Conservation (phyloP, 768 basidiomycete species). For the Termitomyces sp. region DNA sequence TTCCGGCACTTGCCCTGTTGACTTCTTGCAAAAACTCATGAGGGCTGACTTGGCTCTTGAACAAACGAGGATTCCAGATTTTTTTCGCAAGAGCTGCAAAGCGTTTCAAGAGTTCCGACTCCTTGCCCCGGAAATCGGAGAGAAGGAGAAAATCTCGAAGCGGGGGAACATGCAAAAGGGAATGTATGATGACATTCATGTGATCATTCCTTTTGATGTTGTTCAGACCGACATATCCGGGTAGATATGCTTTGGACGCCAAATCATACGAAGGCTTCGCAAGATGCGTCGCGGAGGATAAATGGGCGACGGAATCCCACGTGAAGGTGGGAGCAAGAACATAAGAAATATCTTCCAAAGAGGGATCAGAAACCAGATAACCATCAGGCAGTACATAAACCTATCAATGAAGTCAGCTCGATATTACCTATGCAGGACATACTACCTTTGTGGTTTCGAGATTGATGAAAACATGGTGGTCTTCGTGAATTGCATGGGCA, state of each 20-base stretch:
- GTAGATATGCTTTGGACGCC: conserved; percentile 70
- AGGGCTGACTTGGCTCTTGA: conserved; percentile 98
- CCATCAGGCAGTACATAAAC: conserved; percentile 98
- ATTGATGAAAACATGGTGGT: conserved; percentile 98
- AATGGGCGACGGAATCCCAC: conserved; percentile 40
- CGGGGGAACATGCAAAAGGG: conserved; percentile 85
- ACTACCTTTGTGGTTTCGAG: conserved; percentile 85
- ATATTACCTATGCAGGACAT: conserved; percentile 1
- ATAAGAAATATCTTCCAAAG: conserved; percentile 89
- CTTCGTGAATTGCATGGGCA: conserved; percentile 94
- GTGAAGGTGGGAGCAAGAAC: conserved; percentile 89
- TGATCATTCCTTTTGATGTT: conserved; percentile 98
- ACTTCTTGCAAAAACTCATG: conserved; percentile 99
- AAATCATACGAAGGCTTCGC: conserved; percentile 84
- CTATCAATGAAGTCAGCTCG: conserved; percentile 32
- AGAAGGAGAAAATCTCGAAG: conserved; percentile 85
- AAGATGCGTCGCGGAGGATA: conserved; percentile 55
- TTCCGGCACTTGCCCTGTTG: conserved; percentile 79
- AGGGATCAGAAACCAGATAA: conserved; percentile 94
- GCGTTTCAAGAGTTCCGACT: conserved; percentile 82
- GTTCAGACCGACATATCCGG: conserved; percentile 95
- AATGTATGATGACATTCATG: conserved; percentile 95
- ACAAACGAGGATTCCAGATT: conserved; percentile 92
- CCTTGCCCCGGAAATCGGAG: conserved; percentile 65
- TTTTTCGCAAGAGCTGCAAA: conserved; percentile 88